phyloP scores from a whole-genome alignment of 352 stramenopile species.

The Peronosclerospora sorghi region DNA sequence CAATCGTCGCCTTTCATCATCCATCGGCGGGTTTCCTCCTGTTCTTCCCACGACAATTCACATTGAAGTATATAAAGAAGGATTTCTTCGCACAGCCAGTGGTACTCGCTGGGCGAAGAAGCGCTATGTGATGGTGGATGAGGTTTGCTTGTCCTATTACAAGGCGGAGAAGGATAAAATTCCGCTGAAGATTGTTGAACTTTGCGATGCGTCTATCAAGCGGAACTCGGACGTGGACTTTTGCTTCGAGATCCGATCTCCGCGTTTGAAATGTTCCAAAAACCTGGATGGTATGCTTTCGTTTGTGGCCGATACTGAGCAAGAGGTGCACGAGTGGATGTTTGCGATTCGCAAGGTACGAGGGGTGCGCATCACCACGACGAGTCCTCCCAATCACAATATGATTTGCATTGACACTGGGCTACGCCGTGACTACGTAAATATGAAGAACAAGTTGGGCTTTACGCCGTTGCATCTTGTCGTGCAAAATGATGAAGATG shows the following conservation, averaged over 20 bases:
- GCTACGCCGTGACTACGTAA: conserved; percentile 73
- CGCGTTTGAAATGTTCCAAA: conserved; percentile 73
- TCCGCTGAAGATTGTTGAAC: conserved; percentile 74
- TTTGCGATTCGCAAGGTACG: conserved; percentile 74
- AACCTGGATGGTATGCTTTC: conserved; percentile 73
- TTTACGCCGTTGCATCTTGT: conserved; percentile 72
- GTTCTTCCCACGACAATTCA: conserved; percentile 61
- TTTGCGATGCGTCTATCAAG: conserved; percentile 73
- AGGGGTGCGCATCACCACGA: conserved; percentile 64
- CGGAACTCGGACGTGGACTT: conserved; percentile 73
- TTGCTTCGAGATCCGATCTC: conserved; percentile 80
- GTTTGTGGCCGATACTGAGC: conserved; percentile 75
- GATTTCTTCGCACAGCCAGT: conserved; percentile 74
- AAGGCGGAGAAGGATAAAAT: conserved; percentile 78
- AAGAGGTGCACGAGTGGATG: conserved; percentile 85
- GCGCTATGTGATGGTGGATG: conserved; percentile 82
- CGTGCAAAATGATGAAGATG: conserved; percentile 82
- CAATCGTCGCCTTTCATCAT: conserved; percentile 32
- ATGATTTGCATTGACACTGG: conserved; percentile 85
- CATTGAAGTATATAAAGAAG: conserved; percentile 72
- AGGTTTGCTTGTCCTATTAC: conserved; percentile 78
- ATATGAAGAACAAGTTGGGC: conserved; percentile 80
- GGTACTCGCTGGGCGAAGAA: conserved; percentile 76
- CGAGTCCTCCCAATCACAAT: conserved; percentile 62
- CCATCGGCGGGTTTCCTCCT: conserved; percentile 28